Conservation (phyloP, 2,329 filamentous ascomycete genomes). For the Leptographium galeiforme region DNA sequence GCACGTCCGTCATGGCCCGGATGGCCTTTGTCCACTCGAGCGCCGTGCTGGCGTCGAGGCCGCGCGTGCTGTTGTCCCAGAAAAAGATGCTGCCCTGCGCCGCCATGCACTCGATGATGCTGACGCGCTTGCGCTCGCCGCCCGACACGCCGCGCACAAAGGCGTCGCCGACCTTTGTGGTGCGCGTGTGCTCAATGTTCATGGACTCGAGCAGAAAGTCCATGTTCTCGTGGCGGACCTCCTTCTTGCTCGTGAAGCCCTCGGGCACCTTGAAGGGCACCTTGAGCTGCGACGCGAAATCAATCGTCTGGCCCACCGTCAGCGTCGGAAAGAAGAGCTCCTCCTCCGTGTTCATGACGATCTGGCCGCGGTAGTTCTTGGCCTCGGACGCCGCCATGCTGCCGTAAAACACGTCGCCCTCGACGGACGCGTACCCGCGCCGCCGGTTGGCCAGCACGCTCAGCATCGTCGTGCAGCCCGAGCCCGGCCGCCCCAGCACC, state of each 20-base stretch:
- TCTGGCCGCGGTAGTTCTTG: constrained; percentile 23
- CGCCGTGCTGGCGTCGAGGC: constrained; percentile 50
- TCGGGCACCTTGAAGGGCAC: constrained; percentile 34
- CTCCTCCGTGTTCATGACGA: constrained; percentile 48
- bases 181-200: constrained; percentile 48
- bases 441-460: constrained; percentile 59
- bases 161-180: constrained; percentile 56
- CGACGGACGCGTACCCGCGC: constrained; percentile 46
- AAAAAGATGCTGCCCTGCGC: constrained; percentile 47
- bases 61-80: constrained; percentile 59
- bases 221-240: constrained; percentile 31
- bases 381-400: constrained; percentile 29
- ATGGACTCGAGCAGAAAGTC: constrained; percentile 45
- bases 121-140: constrained; percentile 60
- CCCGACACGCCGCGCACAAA: constrained; percentile 48
- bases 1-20: constrained; percentile 53
- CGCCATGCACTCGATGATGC: constrained; percentile 57
- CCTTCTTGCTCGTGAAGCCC: constrained; percentile 26
- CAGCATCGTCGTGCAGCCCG: constrained; percentile 42
- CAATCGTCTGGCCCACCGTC: constrained; percentile 51
- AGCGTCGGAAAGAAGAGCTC: constrained; percentile 57
- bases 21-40: constrained; percentile 52
- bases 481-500: constrained; percentile 42
- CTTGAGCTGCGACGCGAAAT: constrained; percentile 51
- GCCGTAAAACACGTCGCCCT: constrained; percentile 54